A percentile compares a stretch with the other conserved stretches of the same genome.
These are phyloP conservation scores for Colletotrichum lupini DNA, from an alignment of 2,329 filamentous ascomycete genomes.

Conservation along the genomic window DNA sequence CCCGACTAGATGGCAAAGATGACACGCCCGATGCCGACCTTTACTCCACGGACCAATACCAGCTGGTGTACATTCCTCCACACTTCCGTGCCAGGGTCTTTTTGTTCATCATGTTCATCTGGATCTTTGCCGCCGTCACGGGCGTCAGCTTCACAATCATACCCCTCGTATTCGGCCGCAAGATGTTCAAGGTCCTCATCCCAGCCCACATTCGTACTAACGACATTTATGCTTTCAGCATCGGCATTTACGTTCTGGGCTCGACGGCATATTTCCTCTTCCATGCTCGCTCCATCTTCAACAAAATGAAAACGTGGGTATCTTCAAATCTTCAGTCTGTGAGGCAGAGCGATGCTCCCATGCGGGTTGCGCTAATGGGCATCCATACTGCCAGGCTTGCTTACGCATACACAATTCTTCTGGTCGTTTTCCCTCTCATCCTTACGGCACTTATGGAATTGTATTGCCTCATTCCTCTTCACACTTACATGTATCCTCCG, in stretches of 20 bases:
- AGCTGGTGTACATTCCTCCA: slow-evolving; percentile 84
- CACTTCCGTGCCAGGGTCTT: slow-evolving; percentile 84
- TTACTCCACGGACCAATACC: slow-evolving; percentile 71
- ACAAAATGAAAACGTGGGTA: slow-evolving; percentile 46
- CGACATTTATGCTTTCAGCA: slow-evolving; percentile 95
- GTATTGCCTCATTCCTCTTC: slow-evolving; percentile 87
- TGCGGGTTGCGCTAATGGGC: slow-evolving; percentile 42
- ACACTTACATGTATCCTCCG: slow-evolving; percentile 75
- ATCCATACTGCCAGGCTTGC: slow-evolving; percentile 59
- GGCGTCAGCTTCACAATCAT: slow-evolving; percentile 88
- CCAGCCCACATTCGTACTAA: slow-evolving; percentile 82
- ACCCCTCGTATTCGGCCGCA: slow-evolving; percentile 86
- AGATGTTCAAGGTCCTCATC: slow-evolving; percentile 78
- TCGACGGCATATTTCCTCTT: slow-evolving; percentile 71
- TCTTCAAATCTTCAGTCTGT: slow-evolving; percentile 40
- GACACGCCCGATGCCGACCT: slow-evolving; percentile 63
- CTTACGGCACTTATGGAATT: slow-evolving; percentile 86
- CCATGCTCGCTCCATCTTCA: slow-evolving; percentile 57
- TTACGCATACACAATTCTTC: slow-evolving; percentile 81
- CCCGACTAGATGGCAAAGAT: slow-evolving; percentile 70
- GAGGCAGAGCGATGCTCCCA: slow-evolving; percentile 45
- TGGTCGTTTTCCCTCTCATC: slow-evolving; percentile 83
- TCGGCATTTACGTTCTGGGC: slow-evolving; percentile 86
- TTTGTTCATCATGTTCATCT: slow-evolving; percentile 88
- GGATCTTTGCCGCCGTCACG: slow-evolving; percentile 90